Percentiles rank a stretch among this genome's conserved stretches.
Conservation (phyloP, 1,284 basidiomycete species). For the Trametes sp. region DNA sequence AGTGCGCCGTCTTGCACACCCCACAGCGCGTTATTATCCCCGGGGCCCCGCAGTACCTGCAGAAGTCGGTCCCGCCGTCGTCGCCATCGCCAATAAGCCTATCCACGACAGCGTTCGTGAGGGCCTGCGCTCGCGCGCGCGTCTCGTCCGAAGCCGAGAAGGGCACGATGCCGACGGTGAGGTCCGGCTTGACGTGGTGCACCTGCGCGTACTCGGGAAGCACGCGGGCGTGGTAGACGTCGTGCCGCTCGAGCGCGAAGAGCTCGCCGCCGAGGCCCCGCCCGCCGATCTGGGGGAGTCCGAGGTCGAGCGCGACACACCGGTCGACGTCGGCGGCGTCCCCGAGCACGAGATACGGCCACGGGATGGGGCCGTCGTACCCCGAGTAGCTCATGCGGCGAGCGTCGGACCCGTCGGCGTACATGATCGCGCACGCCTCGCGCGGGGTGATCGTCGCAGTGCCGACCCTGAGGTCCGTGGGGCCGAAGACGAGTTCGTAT, state of each 20-base stretch:
- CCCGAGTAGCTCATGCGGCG: conserved; percentile 24
- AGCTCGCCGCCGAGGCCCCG: conserved; percentile 30
- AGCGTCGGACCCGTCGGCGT: conserved; percentile 11
- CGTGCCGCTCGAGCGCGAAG: conserved; percentile 32
- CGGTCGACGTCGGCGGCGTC: conserved; percentile 17
- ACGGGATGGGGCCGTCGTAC: conserved; percentile 24
- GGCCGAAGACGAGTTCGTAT: conserved; percentile 24
- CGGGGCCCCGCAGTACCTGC: conserved; percentile 31
- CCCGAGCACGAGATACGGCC: conserved; percentile 32
- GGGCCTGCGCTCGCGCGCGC: conserved; percentile 18
- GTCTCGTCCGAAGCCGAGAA: neutral
- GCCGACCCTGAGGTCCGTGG: conserved; percentile 22
- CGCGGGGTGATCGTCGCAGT: conserved; percentile 24
- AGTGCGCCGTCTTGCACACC: conserved; percentile 29
- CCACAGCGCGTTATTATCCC: conserved; percentile 25
- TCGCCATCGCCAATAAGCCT: conserved; percentile 22
- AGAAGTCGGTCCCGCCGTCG: conserved; percentile 21
- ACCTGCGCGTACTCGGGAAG: conserved; percentile 25
- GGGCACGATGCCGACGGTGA: neutral
- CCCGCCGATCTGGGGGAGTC: conserved; percentile 29
- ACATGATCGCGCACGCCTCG: conserved; percentile 29
- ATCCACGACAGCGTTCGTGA: conserved; percentile 21
- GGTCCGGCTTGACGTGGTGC: neutral
- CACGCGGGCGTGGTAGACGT: conserved; percentile 27
- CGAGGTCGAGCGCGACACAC: conserved; percentile 32